These are phyloP conservation scores for Oenanthe sinensis DNA, from an alignment of 129 eudicot species.

Conservation along the genomic window DNA sequence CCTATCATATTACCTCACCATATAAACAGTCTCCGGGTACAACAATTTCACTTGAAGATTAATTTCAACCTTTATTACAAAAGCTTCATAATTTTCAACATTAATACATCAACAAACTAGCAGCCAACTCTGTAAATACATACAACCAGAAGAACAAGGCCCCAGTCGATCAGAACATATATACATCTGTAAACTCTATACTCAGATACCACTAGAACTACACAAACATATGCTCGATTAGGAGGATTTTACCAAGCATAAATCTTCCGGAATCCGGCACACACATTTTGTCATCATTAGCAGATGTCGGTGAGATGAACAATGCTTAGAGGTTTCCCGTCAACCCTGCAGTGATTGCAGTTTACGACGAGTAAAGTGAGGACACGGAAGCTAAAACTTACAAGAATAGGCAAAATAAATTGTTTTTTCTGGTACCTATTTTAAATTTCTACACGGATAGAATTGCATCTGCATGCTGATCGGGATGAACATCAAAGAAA, in stretches of 20 bases:
- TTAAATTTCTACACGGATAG: slow-evolving; percentile 16
- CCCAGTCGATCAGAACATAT: background rate
- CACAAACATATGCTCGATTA: background rate
- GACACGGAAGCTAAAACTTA: background rate
- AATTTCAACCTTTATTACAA: background rate
- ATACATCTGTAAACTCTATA: background rate
- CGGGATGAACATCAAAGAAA: background rate
- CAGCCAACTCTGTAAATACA: background rate
- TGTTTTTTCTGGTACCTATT: background rate
- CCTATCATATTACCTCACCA: background rate
- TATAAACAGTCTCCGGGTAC: background rate
- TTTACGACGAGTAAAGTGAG: background rate
- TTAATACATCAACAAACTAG: background rate
- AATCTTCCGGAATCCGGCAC: background rate
- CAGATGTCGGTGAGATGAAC: background rate
- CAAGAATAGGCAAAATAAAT: background rate
- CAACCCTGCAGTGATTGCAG: background rate
- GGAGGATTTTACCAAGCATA: background rate
- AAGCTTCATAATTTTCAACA: background rate
- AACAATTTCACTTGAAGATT: background rate
- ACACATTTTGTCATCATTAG: background rate
- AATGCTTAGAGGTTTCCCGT: background rate
- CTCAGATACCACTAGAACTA: background rate
- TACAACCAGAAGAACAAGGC: background rate
- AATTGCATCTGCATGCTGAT: slow-evolving; percentile 15